Percentiles rank a stretch among this genome's conserved stretches.
Conservation (phyloP, 2,329 filamentous ascomycete genomes). For the Aspergillus spinulosporus region DNA sequence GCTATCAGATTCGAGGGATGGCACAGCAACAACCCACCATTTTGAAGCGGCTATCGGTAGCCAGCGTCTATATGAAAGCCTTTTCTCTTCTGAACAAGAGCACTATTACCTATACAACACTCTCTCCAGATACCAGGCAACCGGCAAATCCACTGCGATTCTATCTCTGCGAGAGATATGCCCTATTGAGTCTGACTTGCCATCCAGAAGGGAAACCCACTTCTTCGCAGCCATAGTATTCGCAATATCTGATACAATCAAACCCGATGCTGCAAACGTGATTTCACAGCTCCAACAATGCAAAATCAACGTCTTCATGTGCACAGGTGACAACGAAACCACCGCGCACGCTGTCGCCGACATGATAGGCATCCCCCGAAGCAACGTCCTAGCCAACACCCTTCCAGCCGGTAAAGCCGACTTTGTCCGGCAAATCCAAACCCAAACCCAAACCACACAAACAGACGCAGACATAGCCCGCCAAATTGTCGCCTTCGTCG, state of each 20-base stretch:
- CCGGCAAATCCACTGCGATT: constrained; percentile 48
- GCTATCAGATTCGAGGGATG: constrained; percentile 16
- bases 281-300: constrained; percentile 64
- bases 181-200: constrained; percentile 8
- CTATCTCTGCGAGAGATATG: constrained; percentile 39
- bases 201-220: constrained; percentile 4
- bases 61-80: constrained; percentile 50
- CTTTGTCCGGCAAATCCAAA: constrained; percentile 43
- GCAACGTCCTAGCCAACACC: constrained; percentile 82
- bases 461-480: constrained; percentile 28
- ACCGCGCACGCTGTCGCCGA: constrained; percentile 78
- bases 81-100: constrained; percentile 33
- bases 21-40: constrained; percentile 22
- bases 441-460: constrained; percentile 12
- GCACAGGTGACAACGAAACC: constrained; percentile 85
- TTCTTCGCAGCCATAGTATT: constrained; percentile 63
- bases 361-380: constrained; percentile 69
- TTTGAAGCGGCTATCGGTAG: constrained; percentile 59
- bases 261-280: constrained; percentile 67
- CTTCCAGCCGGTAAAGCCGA: constrained; percentile 74
- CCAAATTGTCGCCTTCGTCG: constrained; percentile 75
- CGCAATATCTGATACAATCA: constrained; percentile 77
- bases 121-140: constrained; percentile 42
- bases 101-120: constrained; percentile 36
- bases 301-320: constrained; percentile 81